Evolutionary conservation across 805 yeast genomes (phyloP), one percentile per base, ranked within the genome.

Genomic region (Saturnispora ahearnii): DNA sequence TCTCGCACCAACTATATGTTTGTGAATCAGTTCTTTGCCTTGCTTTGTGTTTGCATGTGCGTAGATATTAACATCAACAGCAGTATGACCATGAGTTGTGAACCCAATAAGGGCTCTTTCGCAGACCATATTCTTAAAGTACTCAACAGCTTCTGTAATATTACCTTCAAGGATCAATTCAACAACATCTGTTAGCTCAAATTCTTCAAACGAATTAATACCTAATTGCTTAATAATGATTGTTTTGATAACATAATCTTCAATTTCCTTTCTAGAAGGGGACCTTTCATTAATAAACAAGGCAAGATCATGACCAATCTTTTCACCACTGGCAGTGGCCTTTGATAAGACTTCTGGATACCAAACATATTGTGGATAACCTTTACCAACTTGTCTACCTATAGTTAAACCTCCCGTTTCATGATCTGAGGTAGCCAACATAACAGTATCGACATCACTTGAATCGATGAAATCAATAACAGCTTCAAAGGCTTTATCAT

Each of bases 21-120:
- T 64, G 50, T 69, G 62, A 8, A 77, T 57, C 55, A 71, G 59
- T 2, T 54, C 42, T 60, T 66, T 67, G 30, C 80, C 72, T 7
- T 66, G 58, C 45, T 72, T 69, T 26, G 74, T 78, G 58, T 83
- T 83, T 31, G 89, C 76, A 62, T 82, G 76, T 0, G 84, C 96
- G 63, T 90, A 90, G 45, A 91, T 85, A 61, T 91, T 90, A 34
- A 90, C 96, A 66, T 90, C 98, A 13, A 90, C 96, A 0, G 96
- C 96, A 21, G 95, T 82, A 65, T 90, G 98, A 30, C 97, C 98
- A 60, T 88, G 95, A 0, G 97, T 90, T 9, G 95, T 75, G 96
- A 96, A 90, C n/a, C 96, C 97, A 15, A 88, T 79, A 65, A 85
- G 85, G 0, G 97, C 88, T 55, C 96, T 78, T n/a, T 68, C 60